Base-by-base conservation (phyloP, 2,329 filamentous ascomycete genomes). In the Colletotrichum magnum region DNA sequence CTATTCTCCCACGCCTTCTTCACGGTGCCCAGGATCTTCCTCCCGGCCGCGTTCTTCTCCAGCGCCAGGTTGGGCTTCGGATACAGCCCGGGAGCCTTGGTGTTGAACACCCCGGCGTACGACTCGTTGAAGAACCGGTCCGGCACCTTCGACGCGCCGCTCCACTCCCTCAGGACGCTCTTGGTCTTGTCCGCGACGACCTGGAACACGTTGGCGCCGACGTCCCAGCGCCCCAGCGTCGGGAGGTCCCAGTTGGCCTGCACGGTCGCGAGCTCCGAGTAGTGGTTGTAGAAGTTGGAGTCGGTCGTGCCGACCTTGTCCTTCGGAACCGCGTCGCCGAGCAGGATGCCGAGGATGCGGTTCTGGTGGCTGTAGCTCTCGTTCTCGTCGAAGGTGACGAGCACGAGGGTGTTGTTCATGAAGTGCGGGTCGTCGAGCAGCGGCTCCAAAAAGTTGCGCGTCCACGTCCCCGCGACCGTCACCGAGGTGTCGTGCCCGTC, bases 361-460 rank as follows among this genome's bases (percentile, higher is more conserved):
- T 96, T 96, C 73, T 88, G 86, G 28, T 84, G 81, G 6, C 84
- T 79, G 80, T 94, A 94, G 10, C 87, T 89, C 74, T 91, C 88
- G 77, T 90, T 93, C 82, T 96, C 94, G 72, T 96, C 94, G 75
- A 94, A 96, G 10, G 90, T 95, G 69, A 96, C 79, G 5, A 95
- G 83, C 10, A 96, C 86, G 1, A 96, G 86, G 0, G 92, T 95
- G 75, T 92, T 89, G 58, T 92, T 83, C 88, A 91, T 92, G 80
- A 96, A 95, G 73, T 91, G 87, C 57, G 83, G 79, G 81, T 95
- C 87, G 43, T 85, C 78, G 6, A 96, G 84, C 9, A 96, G 88
- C 0, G 93, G 92, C 66, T 88, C 86, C 1, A 96, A 80, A 81
- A 94, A 95, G 56, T 76, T 81, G 45, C 88, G 86, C 15, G 89